These are phyloP conservation scores for Cordyceps pruinosa DNA, from an alignment of 2,329 filamentous ascomycete species.

Conservation along the genomic window DNA sequence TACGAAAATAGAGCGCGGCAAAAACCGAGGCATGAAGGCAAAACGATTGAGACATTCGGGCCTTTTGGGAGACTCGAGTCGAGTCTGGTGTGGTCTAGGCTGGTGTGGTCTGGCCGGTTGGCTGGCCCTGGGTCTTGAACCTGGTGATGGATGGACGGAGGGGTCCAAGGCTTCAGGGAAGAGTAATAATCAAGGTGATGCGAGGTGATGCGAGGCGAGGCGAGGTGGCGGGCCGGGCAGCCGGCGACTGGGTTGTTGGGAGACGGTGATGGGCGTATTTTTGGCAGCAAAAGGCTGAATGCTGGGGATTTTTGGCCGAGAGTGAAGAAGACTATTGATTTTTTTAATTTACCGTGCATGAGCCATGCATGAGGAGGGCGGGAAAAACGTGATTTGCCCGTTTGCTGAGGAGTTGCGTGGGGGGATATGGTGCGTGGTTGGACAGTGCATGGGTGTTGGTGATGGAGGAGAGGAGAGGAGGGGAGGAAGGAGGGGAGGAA, in stretches of 20 bases:
- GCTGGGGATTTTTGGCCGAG: background rate
- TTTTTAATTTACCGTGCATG: no score
- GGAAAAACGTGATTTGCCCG: background rate
- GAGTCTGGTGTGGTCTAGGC: background rate
- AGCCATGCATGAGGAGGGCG: background rate
- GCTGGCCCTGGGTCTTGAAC: no score
- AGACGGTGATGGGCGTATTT: constrained; percentile 1
- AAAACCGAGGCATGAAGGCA: no score
- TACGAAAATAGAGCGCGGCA: background rate
- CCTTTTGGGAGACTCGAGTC: background rate
- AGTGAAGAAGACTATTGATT: background rate
- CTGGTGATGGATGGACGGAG: no score
- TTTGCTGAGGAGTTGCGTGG: background rate
- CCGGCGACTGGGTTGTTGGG: background rate
- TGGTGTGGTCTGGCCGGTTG: no score
- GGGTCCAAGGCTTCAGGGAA: no score
- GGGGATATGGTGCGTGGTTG: no score
- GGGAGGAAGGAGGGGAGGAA: background rate
- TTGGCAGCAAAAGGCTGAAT: constrained; percentile 3
- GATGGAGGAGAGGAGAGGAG: background rate
- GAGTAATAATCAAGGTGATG: background rate
- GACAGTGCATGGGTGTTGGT: background rate
- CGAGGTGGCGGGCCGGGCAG: background rate
- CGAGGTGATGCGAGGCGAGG: background rate
- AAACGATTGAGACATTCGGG: constrained; percentile 6